Evolutionary conservation across 441 rosid genomes (phyloP), one percentile per base, ranked within the genome.

Genomic region (Monsonia emarginata): DNA sequence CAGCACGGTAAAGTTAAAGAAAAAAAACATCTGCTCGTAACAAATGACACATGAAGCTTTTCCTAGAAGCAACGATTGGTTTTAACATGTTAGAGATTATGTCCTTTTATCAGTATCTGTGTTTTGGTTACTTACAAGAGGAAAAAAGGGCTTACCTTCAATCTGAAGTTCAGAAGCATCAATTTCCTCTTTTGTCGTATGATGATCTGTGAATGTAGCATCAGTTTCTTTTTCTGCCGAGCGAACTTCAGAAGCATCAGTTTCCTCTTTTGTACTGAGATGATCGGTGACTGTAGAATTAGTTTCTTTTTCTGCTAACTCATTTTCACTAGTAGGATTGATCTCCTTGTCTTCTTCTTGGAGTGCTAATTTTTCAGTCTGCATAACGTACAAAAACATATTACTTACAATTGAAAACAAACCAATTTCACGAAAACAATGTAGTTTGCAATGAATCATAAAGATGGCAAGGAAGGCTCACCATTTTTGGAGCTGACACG

Each of bases 131-230:
- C n/a, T 28, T 22, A 54, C 32, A 57, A 28, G 22, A 5, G 4
- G 52, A n/a, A 6, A 26, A 28, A 21, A 61, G 19, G 57, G 26
- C 9, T 71, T 80, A 92, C 96, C 92, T 86, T 68, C 81, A 74
- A 65, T 73, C 69, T 36, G 73, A 72, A 70, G 38, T 67, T 77
- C 75, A n/a, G 72, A 72, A 40, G 71, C 72, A 21, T 75, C 74
- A 66, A 73, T 68, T 64, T 72, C 82, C 63, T 78, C 81, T 48
- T 75, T 65, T 18, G 42, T 34, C 30, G 75, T 63, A 31, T 64
- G 65, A 63, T 79, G 80, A 66, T 74, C 79, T 50, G 30, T 66
- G 34, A 70, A 63, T 67, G 0, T 24, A 21, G 26, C 59, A 5
- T 48, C 22, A 28, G 66, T 74, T 65, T 34, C 75, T 18, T 68